phyloP scores from a whole-genome alignment of 768 basidiomycete species.

The Russula lepida region DNA sequence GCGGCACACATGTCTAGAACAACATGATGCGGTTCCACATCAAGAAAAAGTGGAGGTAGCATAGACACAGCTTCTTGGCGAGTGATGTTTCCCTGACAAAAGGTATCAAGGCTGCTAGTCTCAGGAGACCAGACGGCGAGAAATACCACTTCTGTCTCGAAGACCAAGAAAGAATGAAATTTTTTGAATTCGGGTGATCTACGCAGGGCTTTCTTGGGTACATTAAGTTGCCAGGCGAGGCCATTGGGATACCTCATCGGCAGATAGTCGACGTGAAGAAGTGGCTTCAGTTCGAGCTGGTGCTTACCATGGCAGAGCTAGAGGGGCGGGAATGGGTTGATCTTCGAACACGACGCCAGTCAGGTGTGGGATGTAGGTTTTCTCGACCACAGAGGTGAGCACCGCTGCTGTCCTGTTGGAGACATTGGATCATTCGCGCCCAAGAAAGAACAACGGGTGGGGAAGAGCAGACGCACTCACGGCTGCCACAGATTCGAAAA shows the following conservation, averaged over 20 bases:
- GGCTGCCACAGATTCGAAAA: conserved; percentile 84
- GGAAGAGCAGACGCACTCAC: conserved; percentile 47
- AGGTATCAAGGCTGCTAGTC: background rate
- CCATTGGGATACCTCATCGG: conserved; percentile 78
- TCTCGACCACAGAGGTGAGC: conserved; percentile 70
- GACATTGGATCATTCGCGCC: conserved; percentile 11
- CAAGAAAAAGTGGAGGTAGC: conserved; percentile 94
- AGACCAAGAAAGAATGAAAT: conserved; percentile 94
- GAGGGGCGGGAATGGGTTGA: conserved; percentile 65
- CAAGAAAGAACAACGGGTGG: conserved; percentile 9
- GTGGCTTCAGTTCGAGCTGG: background rate
- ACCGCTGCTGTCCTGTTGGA: conserved; percentile 52
- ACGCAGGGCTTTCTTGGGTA: conserved; percentile 79
- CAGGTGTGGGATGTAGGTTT: conserved; percentile 70
- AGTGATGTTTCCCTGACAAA: conserved; percentile 81
- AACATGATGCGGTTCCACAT: conserved; percentile 90
- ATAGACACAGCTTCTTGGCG: conserved; percentile 98
- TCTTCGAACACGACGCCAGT: conserved; percentile 69
- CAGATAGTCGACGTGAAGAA: conserved; percentile 1
- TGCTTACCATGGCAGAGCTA: conserved; percentile 74
- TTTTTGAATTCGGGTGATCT: conserved; percentile 86
- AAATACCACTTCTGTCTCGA: conserved; percentile 93
- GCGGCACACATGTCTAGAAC: conserved; percentile 98
- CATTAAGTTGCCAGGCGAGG: conserved; percentile 95
- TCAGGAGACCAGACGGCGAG: background rate